Percentiles rank a stretch among this genome's conserved stretches.
These are phyloP conservation scores for Beauveria scarabaeidicola DNA, from an alignment of 2,329 filamentous ascomycete species.

Conservation along the genomic window DNA sequence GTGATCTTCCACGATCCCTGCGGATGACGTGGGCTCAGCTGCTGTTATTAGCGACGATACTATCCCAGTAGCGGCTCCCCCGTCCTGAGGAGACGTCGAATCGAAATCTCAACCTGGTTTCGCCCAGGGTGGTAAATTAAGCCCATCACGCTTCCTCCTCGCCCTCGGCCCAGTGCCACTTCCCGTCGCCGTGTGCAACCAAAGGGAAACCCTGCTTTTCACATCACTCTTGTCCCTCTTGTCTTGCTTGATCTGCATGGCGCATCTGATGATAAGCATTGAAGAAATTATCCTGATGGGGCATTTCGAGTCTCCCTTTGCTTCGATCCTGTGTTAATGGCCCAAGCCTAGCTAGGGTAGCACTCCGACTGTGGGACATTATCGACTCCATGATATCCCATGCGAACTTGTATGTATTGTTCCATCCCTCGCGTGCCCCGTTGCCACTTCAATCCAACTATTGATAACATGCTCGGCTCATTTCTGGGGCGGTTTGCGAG, in stretches of 20 bases:
- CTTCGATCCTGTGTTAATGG: neutral
- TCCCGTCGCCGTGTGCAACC: neutral
- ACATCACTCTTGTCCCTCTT: neutral
- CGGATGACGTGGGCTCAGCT: constrained; percentile 1
- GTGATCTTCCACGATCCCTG: neutral
- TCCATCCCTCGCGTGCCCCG: neutral
- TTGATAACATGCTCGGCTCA: neutral
- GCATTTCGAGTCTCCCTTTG: neutral
- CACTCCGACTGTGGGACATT: neutral
- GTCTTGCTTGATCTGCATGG: neutral
- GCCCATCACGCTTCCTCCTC: neutral
- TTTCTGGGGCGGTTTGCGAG: neutral
- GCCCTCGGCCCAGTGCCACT: neutral
- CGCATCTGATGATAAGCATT: neutral
- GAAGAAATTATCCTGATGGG: neutral
- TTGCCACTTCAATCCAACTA: neutral
- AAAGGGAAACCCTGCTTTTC: neutral
- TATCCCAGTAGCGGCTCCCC: neutral
- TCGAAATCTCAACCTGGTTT: constrained; percentile 2
- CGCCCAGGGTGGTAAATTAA: neutral
- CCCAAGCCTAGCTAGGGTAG: neutral
- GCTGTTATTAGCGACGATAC: neutral
- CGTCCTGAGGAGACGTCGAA: neutral
- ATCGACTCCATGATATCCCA: neutral
- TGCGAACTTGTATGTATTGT: too few species aligned